Evolutionary conservation across 305 asterid genomes (phyloP).

Genomic region (Galium porrigens): DNA sequence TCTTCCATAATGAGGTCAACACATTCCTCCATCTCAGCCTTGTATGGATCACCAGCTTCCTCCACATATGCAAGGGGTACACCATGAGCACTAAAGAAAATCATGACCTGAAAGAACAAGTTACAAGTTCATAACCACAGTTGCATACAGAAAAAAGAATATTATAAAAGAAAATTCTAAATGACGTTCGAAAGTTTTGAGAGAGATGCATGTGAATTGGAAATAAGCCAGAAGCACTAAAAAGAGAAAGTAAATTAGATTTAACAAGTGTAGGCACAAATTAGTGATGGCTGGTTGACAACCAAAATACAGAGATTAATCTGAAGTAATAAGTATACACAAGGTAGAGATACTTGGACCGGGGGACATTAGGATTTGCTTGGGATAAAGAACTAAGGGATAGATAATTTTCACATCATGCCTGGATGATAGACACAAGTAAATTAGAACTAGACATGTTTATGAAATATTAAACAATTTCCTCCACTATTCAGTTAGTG

Average conservation of each 20-base stretch:
- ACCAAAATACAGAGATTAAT: not conserved
- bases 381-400: not conserved
- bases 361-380: not conserved
- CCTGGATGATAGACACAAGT: not conserved
- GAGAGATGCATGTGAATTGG: not conserved
- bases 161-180: not conserved
- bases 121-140: constrained; percentile 8
- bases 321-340: not conserved
- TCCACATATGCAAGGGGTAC: constrained; percentile 95
- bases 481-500: not conserved
- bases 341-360: not conserved
- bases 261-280: not conserved
- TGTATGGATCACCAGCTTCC: constrained; percentile 99
- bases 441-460: not conserved
- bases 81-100: constrained; percentile 97
- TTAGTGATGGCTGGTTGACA: not conserved
- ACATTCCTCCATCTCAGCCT: constrained; percentile 99
- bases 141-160: not conserved
- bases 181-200: not conserved
- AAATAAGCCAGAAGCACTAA: not conserved
- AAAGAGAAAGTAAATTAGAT: not conserved
- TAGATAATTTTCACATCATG: not conserved
- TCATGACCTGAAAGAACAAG: constrained; percentile 54
- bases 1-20: constrained; percentile 97
- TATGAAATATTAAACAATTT: not conserved